Conservation (phyloP, 805 yeast species). For the Torulaspora quercuum region DNA sequence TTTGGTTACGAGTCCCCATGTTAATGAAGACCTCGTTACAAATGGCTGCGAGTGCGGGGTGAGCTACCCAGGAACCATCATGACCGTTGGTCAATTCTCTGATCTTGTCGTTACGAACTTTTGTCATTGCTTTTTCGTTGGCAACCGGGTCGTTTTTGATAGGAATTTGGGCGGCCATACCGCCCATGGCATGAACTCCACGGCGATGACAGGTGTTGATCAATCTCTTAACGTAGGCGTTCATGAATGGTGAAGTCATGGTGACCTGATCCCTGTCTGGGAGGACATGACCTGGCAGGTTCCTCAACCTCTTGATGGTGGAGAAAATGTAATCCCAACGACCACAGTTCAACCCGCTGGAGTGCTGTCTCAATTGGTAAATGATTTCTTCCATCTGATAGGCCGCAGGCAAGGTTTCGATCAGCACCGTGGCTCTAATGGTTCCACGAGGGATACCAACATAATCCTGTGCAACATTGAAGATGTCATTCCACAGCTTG, state of each 20-base stretch:
- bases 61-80: constrained; percentile 90
- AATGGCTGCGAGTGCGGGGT: constrained; percentile 73
- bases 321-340: constrained; percentile 88
- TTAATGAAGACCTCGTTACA: constrained; percentile 70
- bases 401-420: constrained; percentile 81
- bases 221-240: constrained; percentile 67
- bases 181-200: constrained; percentile 85
- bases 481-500: constrained; percentile 77
- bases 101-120: constrained; percentile 70
- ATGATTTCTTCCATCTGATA: constrained; percentile 84
- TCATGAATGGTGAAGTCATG: constrained; percentile 79
- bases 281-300: constrained; percentile 59
- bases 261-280: constrained; percentile 81
- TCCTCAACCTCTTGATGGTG: constrained; percentile 71
- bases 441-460: constrained; percentile 69
- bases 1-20: constrained; percentile 82
- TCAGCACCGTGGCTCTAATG: constrained; percentile 74
- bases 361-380: constrained; percentile 71
- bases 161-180: constrained; percentile 87
- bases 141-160: constrained; percentile 65
- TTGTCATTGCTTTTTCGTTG: constrained; percentile 64
- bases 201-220: constrained; percentile 73
- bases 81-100: constrained; percentile 77
- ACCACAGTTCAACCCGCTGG: constrained; percentile 81
- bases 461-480: constrained; percentile 71